Evolutionary conservation across 73 alveolate species (phyloP), one percentile per base, ranked within the genome.

Genomic region (Symbiodinium natans): DNA sequence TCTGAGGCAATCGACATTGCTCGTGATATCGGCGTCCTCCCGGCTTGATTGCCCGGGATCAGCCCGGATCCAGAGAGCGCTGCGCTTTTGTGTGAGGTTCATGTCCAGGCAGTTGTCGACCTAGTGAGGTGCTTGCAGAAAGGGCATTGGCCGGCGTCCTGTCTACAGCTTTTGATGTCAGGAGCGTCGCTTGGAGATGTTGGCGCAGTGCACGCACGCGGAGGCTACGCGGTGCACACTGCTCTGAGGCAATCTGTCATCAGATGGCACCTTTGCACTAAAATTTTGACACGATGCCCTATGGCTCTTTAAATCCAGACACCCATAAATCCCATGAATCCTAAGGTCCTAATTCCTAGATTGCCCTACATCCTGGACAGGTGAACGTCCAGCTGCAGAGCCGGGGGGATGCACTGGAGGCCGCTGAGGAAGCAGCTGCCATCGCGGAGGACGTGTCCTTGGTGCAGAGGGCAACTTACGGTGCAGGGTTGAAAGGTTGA

Each of bases 361-460:
- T 13, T 46, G 13, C 21, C 59, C 59, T 46, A 6, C 59, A 46
- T 31, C 41, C 2, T 56, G 29, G 54, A 36, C 52, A 90, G 97
- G 97, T 90, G 52, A 90, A 90, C 40, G 97, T 90, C 82, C 88
- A 68, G 77, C 97, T 90, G 56, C 97, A 90, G 77, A 90, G 97
- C 88, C 97, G 97, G 17, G 52, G n/a, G 21, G 97, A 90, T 10
- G 97, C 97, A 38, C 15, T 90, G 82, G 97, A 90, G 48, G 97
- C 97, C 13, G 97, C 88, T 39, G 97, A 90, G 54, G 97, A 90
- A 19, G 97, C 97, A 48, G 52, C 88, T 25, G 89, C 97, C 56
- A 36, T 90, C 80, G 97, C 97, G 0, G 89, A 90, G 97, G 97
- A 34, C 52, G 93, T n/a, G 29, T 1, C 31, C 36, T 25, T 0